Base-by-base conservation (phyloP, 202 grass and related monocot genomes). In the Sporobolus alterniflorus region DNA sequence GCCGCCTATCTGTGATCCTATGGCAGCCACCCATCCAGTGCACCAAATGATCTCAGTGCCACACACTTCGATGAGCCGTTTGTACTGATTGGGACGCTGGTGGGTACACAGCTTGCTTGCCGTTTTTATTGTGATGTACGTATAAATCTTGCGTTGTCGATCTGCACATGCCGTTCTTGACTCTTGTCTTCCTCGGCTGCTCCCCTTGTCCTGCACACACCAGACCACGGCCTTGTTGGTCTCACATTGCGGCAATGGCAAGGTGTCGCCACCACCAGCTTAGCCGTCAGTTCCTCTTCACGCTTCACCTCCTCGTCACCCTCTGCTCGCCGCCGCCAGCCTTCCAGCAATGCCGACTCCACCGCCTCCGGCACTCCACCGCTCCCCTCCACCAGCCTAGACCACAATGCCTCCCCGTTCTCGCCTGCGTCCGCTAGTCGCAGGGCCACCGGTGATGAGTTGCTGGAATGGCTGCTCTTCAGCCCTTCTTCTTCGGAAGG, bases 21-120 rank as follows among this genome's bases (percentile, higher is more conserved):
- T 51, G 69, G 69, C 41, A 83, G 72, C 26, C 52, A 51, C 15
- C 24, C 44, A 76, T 55, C 46, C 60, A 0, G 47, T 69, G n/a
- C n/a, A n/a, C 79, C 86, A 84, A 75, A 84, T 80, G 81, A 84
- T 74, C 75, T 69, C 67, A 77, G 49, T 30, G 46, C 77, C 65
- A 72, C 85, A 34, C 64, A n/a, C 54, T 77, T 76, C 49, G 77
- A 81, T 32, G 69, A 72, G 30, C 71, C 17, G 30, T 17, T 40
- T 21, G 31, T 64, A 34, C 62, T 64, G 7, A 11, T 17, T 36
- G 11, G 56, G 56, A 31, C 25, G 32, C 16, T 22, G 31, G 22
- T 22, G 30, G 11, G 36, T n/a, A n/a, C n/a, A n/a, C n/a, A n/a
- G n/a, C 36, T 22, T 39, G 40, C 47, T 54, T 26, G 33, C 44